Percentiles rank a stretch among this genome's conserved stretches.
Evolutionary conservation across 2,329 filamentous ascomycete species (phyloP).

Genomic region (Phoma sp.): DNA sequence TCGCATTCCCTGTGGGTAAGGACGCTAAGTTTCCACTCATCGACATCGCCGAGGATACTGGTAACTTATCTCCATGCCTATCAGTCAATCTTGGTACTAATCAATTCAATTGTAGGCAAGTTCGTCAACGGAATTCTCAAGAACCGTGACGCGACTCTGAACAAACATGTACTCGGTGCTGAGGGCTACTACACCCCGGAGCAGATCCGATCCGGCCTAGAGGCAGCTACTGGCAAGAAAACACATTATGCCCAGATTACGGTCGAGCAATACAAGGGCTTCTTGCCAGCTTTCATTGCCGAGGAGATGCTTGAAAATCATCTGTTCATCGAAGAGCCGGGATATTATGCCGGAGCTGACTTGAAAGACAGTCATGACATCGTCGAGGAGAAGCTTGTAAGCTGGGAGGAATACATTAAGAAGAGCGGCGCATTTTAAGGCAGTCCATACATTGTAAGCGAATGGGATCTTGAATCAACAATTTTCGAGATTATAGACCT

Average conservation of each 20-base stretch:
- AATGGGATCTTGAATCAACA: no score
- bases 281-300: constrained; percentile 48
- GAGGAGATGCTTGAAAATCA: constrained; percentile 63
- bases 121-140: constrained; percentile 28
- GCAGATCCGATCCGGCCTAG: constrained; percentile 45
- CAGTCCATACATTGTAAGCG: no score
- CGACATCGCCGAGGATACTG: constrained; percentile 52
- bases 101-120: constrained; percentile 33
- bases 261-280: constrained; percentile 50
- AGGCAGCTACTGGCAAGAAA: constrained; percentile 32
- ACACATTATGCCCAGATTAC: constrained; percentile 12
- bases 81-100: neutral
- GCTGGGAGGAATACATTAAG: constrained; percentile 8
- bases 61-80: constrained; percentile 30
- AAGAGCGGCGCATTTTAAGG: constrained; percentile 9
- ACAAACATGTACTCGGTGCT: constrained; percentile 53
- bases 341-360: constrained; percentile 58
- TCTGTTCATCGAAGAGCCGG: constrained; percentile 57
- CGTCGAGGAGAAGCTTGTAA: constrained; percentile 6
- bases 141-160: constrained; percentile 36
- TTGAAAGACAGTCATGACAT: constrained; percentile 47
- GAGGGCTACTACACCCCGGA: constrained; percentile 33
- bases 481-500: no score
- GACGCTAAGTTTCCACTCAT: constrained; percentile 49
- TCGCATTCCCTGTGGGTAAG: constrained; percentile 11